phyloP scores from a whole-genome alignment of 345 rosid species.

The Hypericum perforatum region DNA sequence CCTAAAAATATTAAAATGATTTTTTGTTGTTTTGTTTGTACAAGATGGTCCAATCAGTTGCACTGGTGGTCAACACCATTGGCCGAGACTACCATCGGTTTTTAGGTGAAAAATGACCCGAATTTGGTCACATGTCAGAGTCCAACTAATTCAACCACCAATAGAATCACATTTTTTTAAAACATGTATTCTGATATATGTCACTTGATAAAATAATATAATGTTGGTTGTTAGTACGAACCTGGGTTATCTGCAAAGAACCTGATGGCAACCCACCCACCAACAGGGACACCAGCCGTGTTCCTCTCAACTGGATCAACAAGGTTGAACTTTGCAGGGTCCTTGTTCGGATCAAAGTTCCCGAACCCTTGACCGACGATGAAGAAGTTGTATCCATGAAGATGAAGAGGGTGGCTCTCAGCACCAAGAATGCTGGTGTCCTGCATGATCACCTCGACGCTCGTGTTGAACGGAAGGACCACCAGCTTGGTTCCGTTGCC shows the following conservation, averaged over 20 bases:
- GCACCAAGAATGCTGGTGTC: conserved; percentile 25
- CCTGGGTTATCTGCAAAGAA: conserved; percentile 13
- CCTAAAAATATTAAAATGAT: too few relatives aligned
- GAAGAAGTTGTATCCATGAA: conserved; percentile 23
- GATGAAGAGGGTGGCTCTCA: conserved; percentile 24
- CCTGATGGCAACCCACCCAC: conserved; percentile 14
- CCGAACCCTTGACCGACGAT: conserved; percentile 19
- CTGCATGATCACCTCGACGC: conserved; percentile 21
- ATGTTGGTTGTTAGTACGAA: not conserved
- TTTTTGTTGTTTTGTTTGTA: too few relatives aligned
- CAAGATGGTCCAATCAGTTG: too few relatives aligned
- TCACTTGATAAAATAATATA: too few relatives aligned
- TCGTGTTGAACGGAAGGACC: conserved; percentile 15
- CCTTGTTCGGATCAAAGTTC: conserved; percentile 16
- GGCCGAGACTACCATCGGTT: too few relatives aligned
- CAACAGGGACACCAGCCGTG: conserved; percentile 11
- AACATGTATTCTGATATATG: too few relatives aligned
- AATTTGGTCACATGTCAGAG: too few relatives aligned
- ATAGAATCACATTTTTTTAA: too few relatives aligned
- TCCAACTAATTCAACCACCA: too few relatives aligned
- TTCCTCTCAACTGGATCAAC: conserved; percentile 16
- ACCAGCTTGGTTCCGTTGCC: conserved; percentile 15
- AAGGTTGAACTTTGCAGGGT: conserved; percentile 20
- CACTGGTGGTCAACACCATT: too few relatives aligned
- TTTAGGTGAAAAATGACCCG: too few relatives aligned